phyloP scores from a whole-genome alignment of 139 green algal genomes.

The Tetradesmus obliquus region DNA sequence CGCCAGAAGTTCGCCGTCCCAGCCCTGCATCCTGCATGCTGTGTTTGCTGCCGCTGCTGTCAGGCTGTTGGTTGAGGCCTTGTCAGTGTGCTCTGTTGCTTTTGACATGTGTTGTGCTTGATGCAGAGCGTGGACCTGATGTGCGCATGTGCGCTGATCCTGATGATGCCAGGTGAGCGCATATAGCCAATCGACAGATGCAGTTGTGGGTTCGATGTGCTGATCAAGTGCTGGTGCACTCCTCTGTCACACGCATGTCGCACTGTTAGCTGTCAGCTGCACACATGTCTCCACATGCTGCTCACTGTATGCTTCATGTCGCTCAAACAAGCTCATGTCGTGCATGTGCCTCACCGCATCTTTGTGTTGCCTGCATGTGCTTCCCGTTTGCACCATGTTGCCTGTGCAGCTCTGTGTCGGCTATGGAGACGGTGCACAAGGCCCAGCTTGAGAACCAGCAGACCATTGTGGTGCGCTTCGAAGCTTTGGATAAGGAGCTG shows the following conservation, averaged over 20 bases:
- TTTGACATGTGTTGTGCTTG: background rate
- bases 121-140: constrained; percentile 31
- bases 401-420: background rate
- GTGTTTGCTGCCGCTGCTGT: background rate
- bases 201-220: too few species aligned
- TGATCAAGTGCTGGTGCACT: too few species aligned
- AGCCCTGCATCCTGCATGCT: background rate
- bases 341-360: background rate
- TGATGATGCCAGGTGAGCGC: constrained; percentile 23
- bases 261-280: background rate
- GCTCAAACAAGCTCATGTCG: background rate
- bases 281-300: background rate
- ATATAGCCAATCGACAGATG: background rate
- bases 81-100: background rate
- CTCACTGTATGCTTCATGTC: background rate
- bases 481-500: constrained; percentile 51
- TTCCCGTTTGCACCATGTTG: background rate
- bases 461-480: constrained; percentile 55
- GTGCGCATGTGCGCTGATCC: constrained; percentile 18
- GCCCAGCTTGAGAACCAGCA: constrained; percentile 27
- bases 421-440: constrained; percentile 43
- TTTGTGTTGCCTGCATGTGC: background rate
- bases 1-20: background rate
- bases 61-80: background rate
- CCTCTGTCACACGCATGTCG: too few species aligned